Conservation (phyloP, 2,329 filamentous ascomycete genomes). For the Aspergillus transmontanensis region DNA sequence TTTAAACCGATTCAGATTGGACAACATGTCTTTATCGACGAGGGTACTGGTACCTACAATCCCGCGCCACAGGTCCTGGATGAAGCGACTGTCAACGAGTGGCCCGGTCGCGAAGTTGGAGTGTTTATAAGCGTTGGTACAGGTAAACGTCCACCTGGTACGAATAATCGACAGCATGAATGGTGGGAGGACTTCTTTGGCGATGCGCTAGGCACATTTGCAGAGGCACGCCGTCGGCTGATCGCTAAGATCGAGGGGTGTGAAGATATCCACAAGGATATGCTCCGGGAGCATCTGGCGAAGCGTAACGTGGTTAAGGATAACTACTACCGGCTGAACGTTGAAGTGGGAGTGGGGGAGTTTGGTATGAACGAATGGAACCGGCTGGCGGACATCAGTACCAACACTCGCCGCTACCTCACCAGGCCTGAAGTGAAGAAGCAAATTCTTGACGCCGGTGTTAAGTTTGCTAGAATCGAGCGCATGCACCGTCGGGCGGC, state of each 20-base stretch:
- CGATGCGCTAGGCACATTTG: slow-evolving; percentile 77
- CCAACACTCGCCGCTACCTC: slow-evolving; percentile 83
- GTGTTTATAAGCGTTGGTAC: slow-evolving; percentile 95
- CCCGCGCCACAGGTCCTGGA: slow-evolving; percentile 83
- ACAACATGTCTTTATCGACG: slow-evolving; percentile 91
- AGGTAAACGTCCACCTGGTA: slow-evolving; percentile 76
- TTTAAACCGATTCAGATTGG: slow-evolving; percentile 96
- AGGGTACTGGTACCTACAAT: slow-evolving; percentile 89
- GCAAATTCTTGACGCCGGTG: slow-evolving; percentile 74
- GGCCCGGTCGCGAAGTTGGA: slow-evolving; percentile 89
- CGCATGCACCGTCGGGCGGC: slow-evolving; percentile 72
- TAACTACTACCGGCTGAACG: slow-evolving; percentile 95
- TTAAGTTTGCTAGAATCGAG: slow-evolving; percentile 81
- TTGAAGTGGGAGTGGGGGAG: slow-evolving; percentile 92
- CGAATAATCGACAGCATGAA: slow-evolving; percentile 67
- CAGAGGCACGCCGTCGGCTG: slow-evolving; percentile 80
- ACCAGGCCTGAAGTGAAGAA: slow-evolving; percentile 70
- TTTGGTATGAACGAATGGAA: slow-evolving; percentile 99
- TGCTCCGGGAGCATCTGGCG: slow-evolving; percentile 76
- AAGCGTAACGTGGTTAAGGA: slow-evolving; percentile 81
- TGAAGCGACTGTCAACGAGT: slow-evolving; percentile 89
- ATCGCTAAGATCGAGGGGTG: slow-evolving; percentile 95
- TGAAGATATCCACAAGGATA: slow-evolving; percentile 83
- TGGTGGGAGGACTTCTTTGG: slow-evolving; percentile 91
- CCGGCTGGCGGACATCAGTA: slow-evolving; percentile 91